Evolutionary conservation across 148 eudicot species (phyloP).

Genomic region (Rhododendron henanense): DNA sequence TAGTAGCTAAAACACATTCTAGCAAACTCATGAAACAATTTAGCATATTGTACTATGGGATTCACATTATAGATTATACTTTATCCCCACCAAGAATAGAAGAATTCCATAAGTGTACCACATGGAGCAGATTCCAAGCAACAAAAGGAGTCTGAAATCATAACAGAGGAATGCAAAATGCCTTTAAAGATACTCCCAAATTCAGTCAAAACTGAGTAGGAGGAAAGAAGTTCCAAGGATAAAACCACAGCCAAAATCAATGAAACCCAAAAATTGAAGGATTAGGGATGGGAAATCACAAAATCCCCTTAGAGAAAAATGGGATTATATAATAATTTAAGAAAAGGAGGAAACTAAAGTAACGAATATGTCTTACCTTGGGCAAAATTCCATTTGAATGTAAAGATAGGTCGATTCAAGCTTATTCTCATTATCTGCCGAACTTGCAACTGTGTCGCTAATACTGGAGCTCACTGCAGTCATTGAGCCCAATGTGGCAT

Average conservation of each 20-base stretch:
- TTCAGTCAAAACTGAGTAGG: not conserved
- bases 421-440: conserved; percentile 46
- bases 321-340: not conserved
- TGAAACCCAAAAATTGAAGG: not conserved
- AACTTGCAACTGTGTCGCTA: conserved; percentile 52
- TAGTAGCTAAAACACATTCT: not conserved
- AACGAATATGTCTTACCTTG: conserved; percentile 51
- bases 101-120: not conserved
- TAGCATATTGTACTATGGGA: not conserved
- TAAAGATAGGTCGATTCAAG: conserved; percentile 81
- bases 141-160: not conserved
- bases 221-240: not conserved
- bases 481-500: conserved; percentile 57
- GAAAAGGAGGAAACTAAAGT: not conserved
- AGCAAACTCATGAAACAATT: not conserved
- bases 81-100: not conserved
- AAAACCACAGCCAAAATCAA: not conserved
- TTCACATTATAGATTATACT: not conserved
- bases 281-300: not conserved
- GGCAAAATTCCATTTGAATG: conserved; percentile 99
- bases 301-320: not conserved
- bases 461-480: conserved; percentile 59
- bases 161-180: not conserved
- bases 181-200: not conserved
- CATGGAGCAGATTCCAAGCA: not conserved